phyloP scores from a whole-genome alignment of 345 rosid genomes.

The Eucalyptus polybractea region DNA sequence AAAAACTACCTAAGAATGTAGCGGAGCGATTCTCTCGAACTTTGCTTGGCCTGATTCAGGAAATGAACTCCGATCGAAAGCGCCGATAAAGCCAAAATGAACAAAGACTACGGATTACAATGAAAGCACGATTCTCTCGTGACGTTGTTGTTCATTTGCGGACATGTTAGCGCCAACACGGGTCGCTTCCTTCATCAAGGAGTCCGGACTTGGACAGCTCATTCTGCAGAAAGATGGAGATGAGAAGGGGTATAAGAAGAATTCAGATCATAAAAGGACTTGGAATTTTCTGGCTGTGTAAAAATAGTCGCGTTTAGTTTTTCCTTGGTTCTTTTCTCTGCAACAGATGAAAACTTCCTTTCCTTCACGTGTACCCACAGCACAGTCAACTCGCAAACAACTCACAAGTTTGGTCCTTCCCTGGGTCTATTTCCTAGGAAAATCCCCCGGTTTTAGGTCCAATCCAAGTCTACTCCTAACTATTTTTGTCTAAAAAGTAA shows the following conservation, averaged over 20 bases:
- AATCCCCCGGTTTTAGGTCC: neutral
- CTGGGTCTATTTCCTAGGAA: neutral
- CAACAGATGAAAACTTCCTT: too few species aligned
- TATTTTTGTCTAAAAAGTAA: too few species aligned
- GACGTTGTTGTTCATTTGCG: neutral
- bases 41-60: neutral
- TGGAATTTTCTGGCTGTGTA: neutral
- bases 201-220: neutral
- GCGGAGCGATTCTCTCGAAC: neutral
- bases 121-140: neutral
- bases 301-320: too few species aligned
- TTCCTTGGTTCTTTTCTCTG: too few species aligned
- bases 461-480: neutral
- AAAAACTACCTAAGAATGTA: neutral
- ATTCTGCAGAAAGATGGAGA: neutral
- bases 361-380: neutral
- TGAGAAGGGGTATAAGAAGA: neutral
- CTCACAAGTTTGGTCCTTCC: neutral
- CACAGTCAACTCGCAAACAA: neutral
- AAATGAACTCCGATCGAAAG: neutral
- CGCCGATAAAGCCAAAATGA: too few species aligned
- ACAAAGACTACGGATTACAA: neutral
- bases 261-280: neutral
- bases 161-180: neutral
- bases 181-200: neutral